Evolutionary conservation across 768 basidiomycete genomes (phyloP).

Genomic region (Russula virescens): DNA sequence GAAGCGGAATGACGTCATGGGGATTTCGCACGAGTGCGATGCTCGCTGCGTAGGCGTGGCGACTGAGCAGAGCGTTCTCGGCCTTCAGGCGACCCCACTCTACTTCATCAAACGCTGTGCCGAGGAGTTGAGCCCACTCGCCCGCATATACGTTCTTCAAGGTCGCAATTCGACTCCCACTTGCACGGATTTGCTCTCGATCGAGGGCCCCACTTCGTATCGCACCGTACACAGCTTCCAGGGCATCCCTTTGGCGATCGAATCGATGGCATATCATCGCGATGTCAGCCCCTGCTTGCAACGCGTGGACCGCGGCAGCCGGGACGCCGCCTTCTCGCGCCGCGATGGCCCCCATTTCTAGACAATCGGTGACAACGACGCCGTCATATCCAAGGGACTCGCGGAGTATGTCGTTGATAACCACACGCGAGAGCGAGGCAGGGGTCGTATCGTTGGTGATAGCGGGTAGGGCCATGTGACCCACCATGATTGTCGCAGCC

Average conservation of each 20-base stretch:
- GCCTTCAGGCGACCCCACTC: slow-evolving; percentile 37
- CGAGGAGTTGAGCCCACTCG: slow-evolving; percentile 39
- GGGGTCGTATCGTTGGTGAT: slow-evolving; percentile 51
- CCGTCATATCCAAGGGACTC: slow-evolving; percentile 48
- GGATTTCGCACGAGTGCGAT: slow-evolving; percentile 44
- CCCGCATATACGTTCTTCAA: slow-evolving; percentile 51
- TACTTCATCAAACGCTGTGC: slow-evolving; percentile 23
- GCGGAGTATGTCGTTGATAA: slow-evolving; percentile 51
- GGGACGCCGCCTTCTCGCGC: slow-evolving; percentile 41
- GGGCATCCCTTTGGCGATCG: slow-evolving; percentile 45
- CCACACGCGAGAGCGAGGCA: slow-evolving; percentile 48
- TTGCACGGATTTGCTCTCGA: slow-evolving; percentile 35
- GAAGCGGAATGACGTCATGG: slow-evolving; percentile 32
- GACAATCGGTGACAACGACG: slow-evolving; percentile 65
- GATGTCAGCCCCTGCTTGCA: slow-evolving; percentile 64
- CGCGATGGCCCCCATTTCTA: slow-evolving; percentile 72
- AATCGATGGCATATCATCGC: slow-evolving; percentile 70
- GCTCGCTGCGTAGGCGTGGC: slow-evolving; percentile 42
- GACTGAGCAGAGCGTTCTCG: slow-evolving; percentile 39
- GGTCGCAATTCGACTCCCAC: slow-evolving; percentile 41
- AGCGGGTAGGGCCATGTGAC: slow-evolving; percentile 63
- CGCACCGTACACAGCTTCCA: slow-evolving; percentile 48
- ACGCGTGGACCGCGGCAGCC: slow-evolving; percentile 49
- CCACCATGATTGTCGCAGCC: slow-evolving; percentile 62
- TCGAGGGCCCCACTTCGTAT: slow-evolving; percentile 41